These are phyloP conservation scores for Ophiostoma perfectum DNA, from an alignment of 2,329 filamentous ascomycete genomes.

Conservation along the genomic window DNA sequence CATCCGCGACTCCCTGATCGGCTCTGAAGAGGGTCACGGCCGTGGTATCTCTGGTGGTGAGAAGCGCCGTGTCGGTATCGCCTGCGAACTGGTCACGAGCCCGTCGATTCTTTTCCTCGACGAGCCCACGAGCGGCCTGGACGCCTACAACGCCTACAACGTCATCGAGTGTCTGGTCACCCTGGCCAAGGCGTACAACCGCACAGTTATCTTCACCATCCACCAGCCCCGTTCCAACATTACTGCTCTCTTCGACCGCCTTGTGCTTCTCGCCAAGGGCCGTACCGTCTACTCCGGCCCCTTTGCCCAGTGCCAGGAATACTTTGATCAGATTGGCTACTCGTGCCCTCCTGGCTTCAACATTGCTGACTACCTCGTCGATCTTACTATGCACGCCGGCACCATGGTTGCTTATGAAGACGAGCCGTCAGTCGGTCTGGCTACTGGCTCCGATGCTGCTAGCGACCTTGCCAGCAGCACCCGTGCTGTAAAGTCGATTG, in stretches of 20 bases:
- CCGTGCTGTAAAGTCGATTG: constrained; percentile 81
- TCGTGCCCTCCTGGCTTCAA: constrained; percentile 95
- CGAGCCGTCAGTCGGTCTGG: constrained; percentile 29
- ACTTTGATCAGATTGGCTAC: constrained; percentile 90
- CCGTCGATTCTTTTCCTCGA: constrained; percentile 96
- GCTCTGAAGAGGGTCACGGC: constrained; percentile 88
- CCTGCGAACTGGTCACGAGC: constrained; percentile 94
- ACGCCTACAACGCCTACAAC: constrained; percentile 97
- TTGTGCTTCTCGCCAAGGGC: constrained; percentile 86
- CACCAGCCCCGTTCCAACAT: constrained; percentile 98
- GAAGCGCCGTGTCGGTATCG: constrained; percentile 92
- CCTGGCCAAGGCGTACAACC: constrained; percentile 90
- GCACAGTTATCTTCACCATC: constrained; percentile 96
- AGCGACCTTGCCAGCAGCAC: constrained; percentile 80
- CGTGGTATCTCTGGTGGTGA: constrained; percentile 96
- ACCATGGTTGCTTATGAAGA: constrained; percentile 56
- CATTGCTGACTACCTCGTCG: constrained; percentile 95
- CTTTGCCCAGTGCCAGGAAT: constrained; percentile 79
- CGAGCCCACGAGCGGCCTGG: constrained; percentile 91
- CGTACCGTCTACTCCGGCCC: constrained; percentile 90
- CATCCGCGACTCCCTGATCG: constrained; percentile 91
- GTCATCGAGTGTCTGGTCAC: constrained; percentile 94
- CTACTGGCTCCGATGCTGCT: constrained; percentile 49
- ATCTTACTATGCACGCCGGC: constrained; percentile 93
- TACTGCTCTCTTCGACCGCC: constrained; percentile 88